Conservation (phyloP, 495 filamentous ascomycete species). For the Thermochaetoides thermophila region DNA sequence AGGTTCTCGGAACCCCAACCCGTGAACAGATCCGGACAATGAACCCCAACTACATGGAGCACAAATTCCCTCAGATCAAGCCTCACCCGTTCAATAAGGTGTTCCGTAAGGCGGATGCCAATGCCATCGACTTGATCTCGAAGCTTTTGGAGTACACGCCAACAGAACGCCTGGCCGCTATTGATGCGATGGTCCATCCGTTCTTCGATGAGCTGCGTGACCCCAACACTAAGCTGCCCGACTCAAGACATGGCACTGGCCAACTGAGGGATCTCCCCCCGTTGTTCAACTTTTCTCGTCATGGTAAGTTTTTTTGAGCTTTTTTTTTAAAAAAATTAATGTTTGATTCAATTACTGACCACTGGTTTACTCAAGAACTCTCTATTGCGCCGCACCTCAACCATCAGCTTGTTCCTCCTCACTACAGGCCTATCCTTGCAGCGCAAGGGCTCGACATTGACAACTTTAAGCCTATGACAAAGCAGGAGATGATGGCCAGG, state of each 20-base stretch:
- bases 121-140: conserved; percentile 92
- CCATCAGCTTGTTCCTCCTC: conserved; percentile 67
- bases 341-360: background rate
- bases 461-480: conserved; percentile 77
- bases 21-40: conserved; percentile 97
- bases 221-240: conserved; percentile 72
- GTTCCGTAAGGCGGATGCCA: conserved; percentile 82
- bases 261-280: conserved; percentile 63
- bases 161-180: conserved; percentile 81
- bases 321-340: background rate
- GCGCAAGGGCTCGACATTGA: conserved; percentile 79
- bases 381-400: conserved; percentile 87
- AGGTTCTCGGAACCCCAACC: conserved; percentile 95
- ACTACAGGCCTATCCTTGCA: conserved; percentile 59
- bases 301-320: conserved; percentile 46
- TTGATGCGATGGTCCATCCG: conserved; percentile 95
- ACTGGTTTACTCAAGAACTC: conserved; percentile 47
- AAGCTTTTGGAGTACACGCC: conserved; percentile 91
- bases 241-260: conserved; percentile 76
- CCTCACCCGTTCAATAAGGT: conserved; percentile 98
- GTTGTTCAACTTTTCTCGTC: conserved; percentile 85
- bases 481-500: conserved; percentile 93
- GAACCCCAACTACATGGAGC: conserved; percentile 99
- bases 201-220: conserved; percentile 97
- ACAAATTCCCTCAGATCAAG: conserved; percentile 99